A percentile compares a stretch with the other conserved stretches of the same genome.
phyloP scores from a whole-genome alignment of 1,139 yeast species.

The Scheffersomyces segobiensis region DNA sequence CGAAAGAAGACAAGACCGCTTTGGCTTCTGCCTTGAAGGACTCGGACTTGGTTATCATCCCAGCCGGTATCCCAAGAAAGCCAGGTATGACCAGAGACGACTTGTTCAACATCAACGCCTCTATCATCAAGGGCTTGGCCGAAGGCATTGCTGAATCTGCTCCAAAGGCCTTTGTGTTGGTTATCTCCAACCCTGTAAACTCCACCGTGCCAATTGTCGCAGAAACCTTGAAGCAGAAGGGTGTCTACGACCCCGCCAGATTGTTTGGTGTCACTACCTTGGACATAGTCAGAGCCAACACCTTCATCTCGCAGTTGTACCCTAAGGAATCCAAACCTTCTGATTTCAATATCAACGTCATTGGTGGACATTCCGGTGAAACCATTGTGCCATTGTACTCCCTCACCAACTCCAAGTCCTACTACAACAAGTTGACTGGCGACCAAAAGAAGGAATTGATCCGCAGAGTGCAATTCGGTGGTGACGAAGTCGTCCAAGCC shows the following conservation, averaged over 20 bases:
- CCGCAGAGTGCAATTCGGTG: constrained; percentile 96
- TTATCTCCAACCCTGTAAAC: constrained; percentile 97
- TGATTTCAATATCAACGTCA: constrained; percentile 73
- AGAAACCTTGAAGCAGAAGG: constrained; percentile 83
- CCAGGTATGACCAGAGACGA: constrained; percentile 99
- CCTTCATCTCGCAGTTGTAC: constrained; percentile 77
- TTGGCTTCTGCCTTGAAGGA: constrained; percentile 74
- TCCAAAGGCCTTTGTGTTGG: constrained; percentile 84
- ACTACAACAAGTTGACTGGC: constrained; percentile 20
- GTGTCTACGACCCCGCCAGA: constrained; percentile 88
- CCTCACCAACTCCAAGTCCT: constrained; percentile 34
- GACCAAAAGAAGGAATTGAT: constrained; percentile 57
- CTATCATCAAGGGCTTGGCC: constrained; percentile 91
- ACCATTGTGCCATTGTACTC: constrained; percentile 96
- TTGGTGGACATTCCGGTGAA: constrained; percentile 99
- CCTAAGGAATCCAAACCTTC: constrained; percentile 58
- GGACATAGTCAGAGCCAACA: constrained; percentile 90
- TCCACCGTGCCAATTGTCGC: constrained; percentile 98
- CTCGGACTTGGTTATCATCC: constrained; percentile 87
- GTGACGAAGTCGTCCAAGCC: constrained; percentile 98
- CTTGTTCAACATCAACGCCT: constrained; percentile 94
- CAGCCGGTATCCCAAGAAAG: constrained; percentile 99
- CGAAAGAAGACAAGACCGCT: constrained; percentile 70
- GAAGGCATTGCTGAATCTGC: constrained; percentile 82
- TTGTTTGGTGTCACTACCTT: constrained; percentile 97